Percentiles rank a stretch among this genome's conserved stretches.
Conservation (phyloP, 2,329 filamentous ascomycete genomes). For the Aspergillus awamori region DNA sequence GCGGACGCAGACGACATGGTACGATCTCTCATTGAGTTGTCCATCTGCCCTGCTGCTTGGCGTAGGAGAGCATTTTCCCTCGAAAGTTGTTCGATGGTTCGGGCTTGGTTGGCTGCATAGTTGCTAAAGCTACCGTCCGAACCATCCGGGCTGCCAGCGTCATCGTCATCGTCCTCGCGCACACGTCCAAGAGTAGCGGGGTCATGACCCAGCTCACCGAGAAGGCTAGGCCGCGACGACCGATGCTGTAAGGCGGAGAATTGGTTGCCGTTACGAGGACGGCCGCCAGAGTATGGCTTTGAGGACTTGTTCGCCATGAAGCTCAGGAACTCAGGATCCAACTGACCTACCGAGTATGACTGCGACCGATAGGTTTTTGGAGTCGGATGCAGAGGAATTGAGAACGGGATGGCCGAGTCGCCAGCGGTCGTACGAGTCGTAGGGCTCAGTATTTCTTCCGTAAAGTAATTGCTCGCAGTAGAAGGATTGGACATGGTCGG, state of each 20-base stretch:
- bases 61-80: constrained; percentile 52
- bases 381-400: constrained; percentile 84
- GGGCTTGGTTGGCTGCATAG: constrained; percentile 45
- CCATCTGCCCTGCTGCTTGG: constrained; percentile 47
- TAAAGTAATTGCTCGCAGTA: constrained; percentile 52
- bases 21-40: constrained; percentile 44
- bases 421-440: constrained; percentile 48
- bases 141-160: constrained; percentile 42
- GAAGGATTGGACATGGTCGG: constrained; percentile 65
- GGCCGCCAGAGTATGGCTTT: constrained; percentile 33
- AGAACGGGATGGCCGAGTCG: constrained; percentile 72
- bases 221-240: constrained; percentile 63
- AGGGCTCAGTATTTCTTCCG: constrained; percentile 58
- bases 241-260: constrained; percentile 76
- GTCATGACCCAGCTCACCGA: constrained; percentile 52
- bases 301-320: constrained; percentile 38
- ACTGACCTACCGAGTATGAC: constrained; percentile 92
- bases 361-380: constrained; percentile 93
- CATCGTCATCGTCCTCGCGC: constrained; percentile 54
- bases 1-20: constrained; percentile 45
- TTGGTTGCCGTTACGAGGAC: constrained; percentile 47
- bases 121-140: constrained; percentile 43
- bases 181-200: constrained; percentile 50
- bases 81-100: constrained; percentile 51
- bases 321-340: constrained; percentile 66